These are phyloP conservation scores for Ajuga chamaepitys DNA, from an alignment of 257 asterid genomes.

Conservation along the genomic window DNA sequence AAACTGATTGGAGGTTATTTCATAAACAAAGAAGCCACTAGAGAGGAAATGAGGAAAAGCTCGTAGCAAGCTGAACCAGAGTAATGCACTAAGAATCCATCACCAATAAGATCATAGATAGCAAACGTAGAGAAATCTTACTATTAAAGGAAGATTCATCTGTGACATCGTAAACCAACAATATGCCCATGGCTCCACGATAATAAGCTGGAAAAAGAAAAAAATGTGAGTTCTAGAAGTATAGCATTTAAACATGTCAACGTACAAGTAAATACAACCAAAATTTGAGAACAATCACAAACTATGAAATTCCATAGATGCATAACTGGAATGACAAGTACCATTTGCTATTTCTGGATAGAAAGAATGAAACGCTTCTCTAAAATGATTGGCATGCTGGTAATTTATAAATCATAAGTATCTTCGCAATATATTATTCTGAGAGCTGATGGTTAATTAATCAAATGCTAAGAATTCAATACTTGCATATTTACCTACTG, in stretches of 20 bases:
- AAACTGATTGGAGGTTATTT: background rate
- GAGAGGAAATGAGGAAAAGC: background rate
- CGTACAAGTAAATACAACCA: background rate
- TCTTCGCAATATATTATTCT: background rate
- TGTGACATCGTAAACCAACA: slow-evolving; percentile 45
- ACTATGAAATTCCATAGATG: background rate
- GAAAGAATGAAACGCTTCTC: slow-evolving; percentile 9
- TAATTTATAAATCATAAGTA: background rate
- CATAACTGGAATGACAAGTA: background rate
- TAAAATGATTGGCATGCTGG: background rate
- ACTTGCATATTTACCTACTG: background rate
- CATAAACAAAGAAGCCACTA: background rate
- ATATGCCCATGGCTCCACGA: slow-evolving; percentile 52
- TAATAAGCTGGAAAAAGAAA: slow-evolving; percentile 30
- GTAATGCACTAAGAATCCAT: background rate
- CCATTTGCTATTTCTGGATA: background rate
- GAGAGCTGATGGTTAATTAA: background rate
- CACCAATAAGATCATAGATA: background rate
- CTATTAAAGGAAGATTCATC: slow-evolving; percentile 45
- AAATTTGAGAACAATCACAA: background rate
- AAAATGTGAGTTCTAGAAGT: background rate
- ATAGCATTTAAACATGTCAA: background rate
- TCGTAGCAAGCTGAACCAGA: background rate
- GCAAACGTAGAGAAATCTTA: slow-evolving; percentile 14
- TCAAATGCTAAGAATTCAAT: background rate